phyloP scores from a whole-genome alignment of 129 eudicot species.

The Chrysanthemum lavandulifolium region DNA sequence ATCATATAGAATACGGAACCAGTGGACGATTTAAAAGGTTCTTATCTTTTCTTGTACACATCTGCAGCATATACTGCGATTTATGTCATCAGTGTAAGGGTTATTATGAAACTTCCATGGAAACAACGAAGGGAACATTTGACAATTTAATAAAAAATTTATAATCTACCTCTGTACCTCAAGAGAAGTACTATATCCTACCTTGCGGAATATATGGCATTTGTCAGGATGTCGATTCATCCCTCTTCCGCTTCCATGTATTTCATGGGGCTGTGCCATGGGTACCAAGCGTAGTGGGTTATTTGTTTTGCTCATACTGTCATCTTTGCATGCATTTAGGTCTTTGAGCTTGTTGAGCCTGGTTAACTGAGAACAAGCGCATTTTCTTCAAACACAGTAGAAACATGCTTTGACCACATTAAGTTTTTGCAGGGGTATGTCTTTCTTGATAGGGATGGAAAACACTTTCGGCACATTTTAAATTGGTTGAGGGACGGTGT shows the following conservation, averaged over 20 bases:
- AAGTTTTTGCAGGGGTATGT: constrained; percentile 66
- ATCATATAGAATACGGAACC: background rate
- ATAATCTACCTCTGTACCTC: no score
- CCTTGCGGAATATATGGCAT: no score
- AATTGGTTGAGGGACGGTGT: constrained; percentile 95
- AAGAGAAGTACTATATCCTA: no score
- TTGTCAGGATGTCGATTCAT: no score
- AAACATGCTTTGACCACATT: constrained; percentile 17
- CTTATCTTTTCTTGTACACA: background rate
- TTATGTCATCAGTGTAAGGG: background rate
- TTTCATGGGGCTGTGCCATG: no score
- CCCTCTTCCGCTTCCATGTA: no score
- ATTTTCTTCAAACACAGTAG: constrained; percentile 11
- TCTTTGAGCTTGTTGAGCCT: constrained; percentile 7
- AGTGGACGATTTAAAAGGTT: background rate
- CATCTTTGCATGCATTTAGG: constrained; percentile 5
- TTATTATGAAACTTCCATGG: no score
- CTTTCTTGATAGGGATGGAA: constrained; percentile 92
- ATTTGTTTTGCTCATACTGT: background rate
- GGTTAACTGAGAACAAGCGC: background rate
- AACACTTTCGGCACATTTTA: constrained; percentile 77
- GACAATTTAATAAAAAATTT: no score
- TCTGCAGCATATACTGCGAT: background rate
- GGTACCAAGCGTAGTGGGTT: background rate
- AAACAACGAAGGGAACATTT: no score